Evolutionary conservation across 371 early-diverging fungal species (phyloP).

Genomic region (Dipsacomyces acuminosporus): DNA sequence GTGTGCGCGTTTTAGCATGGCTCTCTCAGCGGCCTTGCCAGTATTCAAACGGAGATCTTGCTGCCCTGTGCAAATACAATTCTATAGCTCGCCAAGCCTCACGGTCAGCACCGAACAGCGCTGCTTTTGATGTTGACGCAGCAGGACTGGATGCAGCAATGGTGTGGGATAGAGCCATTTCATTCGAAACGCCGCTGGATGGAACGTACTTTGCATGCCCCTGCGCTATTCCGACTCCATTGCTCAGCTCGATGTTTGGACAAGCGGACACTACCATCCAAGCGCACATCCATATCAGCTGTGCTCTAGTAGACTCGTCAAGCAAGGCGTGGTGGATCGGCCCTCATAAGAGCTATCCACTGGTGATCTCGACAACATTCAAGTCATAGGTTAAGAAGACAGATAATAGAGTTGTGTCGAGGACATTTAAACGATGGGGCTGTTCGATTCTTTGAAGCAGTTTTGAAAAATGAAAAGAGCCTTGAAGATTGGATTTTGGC

Average conservation of each 20-base stretch:
- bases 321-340: conserved; percentile 25
- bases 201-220: conserved; percentile 35
- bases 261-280: conserved; percentile 20
- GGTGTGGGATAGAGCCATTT: conserved; percentile 16
- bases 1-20: conserved; percentile 27
- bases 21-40: conserved; percentile 20
- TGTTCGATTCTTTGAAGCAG: too few species aligned
- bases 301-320: conserved; percentile 21
- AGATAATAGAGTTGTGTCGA: too few species aligned
- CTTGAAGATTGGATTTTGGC: too few species aligned
- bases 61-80: conserved; percentile 7
- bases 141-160: too few species aligned
- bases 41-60: conserved; percentile 9
- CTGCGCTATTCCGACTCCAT: conserved; percentile 24
- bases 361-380: conserved; percentile 33
- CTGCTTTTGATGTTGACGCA: background rate
- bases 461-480: too few species aligned
- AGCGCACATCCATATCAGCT: conserved; percentile 22
- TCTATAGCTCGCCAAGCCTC: conserved; percentile 14
- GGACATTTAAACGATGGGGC: too few species aligned
- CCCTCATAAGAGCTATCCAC: conserved; percentile 37
- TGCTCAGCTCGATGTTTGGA: conserved; percentile 13
- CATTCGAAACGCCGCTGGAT: conserved; percentile 25
- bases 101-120: background rate
- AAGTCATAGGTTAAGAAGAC: conserved; percentile 4